Percentiles rank a stretch among this genome's conserved stretches.
These are phyloP conservation scores for Juncus inflexus DNA, from an alignment of 176 grass and related monocot genomes.

Conservation along the genomic window DNA sequence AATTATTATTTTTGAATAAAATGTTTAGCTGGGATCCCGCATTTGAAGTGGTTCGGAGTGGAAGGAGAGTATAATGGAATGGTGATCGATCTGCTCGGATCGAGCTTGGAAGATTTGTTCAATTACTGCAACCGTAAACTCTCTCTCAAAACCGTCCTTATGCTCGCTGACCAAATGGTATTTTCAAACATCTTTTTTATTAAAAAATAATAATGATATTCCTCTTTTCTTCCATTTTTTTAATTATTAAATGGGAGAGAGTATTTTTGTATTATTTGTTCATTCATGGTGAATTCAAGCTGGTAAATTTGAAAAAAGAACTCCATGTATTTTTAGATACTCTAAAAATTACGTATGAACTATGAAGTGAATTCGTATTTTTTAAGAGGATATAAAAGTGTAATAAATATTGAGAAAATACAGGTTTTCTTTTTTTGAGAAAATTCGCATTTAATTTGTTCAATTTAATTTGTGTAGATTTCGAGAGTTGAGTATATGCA, in stretches of 20 bases:
- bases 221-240: too few species aligned
- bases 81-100: slow-evolving; percentile 81
- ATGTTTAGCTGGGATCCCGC: slow-evolving; percentile 72
- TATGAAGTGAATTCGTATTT: background rate
- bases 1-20: slow-evolving; percentile 15
- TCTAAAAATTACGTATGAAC: too few species aligned
- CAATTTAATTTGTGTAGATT: slow-evolving; percentile 36
- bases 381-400: slow-evolving; percentile 10
- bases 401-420: slow-evolving; percentile 10
- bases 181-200: slow-evolving; percentile 6
- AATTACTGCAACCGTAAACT: slow-evolving; percentile 79
- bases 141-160: slow-evolving; percentile 76
- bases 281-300: background rate
- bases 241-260: too few species aligned
- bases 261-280: too few species aligned
- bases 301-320: background rate
- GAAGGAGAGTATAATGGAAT: slow-evolving; percentile 81
- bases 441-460: slow-evolving; percentile 17
- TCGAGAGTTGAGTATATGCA: slow-evolving; percentile 62
- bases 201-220: too few species aligned
- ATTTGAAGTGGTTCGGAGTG: slow-evolving; percentile 78
- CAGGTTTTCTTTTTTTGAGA: too few species aligned
- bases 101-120: slow-evolving; percentile 80
- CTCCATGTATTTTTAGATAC: too few species aligned
- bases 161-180: slow-evolving; percentile 88